These are phyloP conservation scores for Phalaenopsis aphrodite DNA, from an alignment of 106 monocot genomes.

Conservation along the genomic window DNA sequence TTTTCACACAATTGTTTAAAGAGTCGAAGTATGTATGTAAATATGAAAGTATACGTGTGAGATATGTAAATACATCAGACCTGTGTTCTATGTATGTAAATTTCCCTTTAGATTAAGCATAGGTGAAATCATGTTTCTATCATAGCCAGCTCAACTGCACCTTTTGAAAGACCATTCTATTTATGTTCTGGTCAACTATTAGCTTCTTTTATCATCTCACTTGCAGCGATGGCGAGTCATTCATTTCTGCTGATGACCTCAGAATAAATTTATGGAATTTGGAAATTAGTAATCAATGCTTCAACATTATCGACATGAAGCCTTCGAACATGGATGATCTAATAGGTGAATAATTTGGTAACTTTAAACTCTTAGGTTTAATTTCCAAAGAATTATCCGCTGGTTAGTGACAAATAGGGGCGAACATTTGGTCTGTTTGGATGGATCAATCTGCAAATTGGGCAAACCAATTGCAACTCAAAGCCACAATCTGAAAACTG, in stretches of 20 bases:
- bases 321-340: conserved; percentile 64
- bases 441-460: no score
- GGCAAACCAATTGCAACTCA: no score
- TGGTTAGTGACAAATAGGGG: no score
- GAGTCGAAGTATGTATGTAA: no score
- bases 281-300: conserved; percentile 48
- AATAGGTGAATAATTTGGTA: conserved; percentile 31
- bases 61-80: no score
- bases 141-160: neutral
- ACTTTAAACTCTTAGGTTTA: conserved; percentile 2
- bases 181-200: no score
- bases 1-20: no score
- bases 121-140: neutral
- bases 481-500: no score
- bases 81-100: no score
- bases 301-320: conserved; percentile 59
- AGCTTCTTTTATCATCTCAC: neutral
- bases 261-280: conserved; percentile 60
- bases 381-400: no score
- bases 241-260: conserved; percentile 56
- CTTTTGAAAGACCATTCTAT: neutral
- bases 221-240: conserved; percentile 61
- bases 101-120: neutral
- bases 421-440: no score
- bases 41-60: no score